phyloP scores from a whole-genome alignment of 2,329 filamentous ascomycete genomes.

The Acarospora socialis region DNA sequence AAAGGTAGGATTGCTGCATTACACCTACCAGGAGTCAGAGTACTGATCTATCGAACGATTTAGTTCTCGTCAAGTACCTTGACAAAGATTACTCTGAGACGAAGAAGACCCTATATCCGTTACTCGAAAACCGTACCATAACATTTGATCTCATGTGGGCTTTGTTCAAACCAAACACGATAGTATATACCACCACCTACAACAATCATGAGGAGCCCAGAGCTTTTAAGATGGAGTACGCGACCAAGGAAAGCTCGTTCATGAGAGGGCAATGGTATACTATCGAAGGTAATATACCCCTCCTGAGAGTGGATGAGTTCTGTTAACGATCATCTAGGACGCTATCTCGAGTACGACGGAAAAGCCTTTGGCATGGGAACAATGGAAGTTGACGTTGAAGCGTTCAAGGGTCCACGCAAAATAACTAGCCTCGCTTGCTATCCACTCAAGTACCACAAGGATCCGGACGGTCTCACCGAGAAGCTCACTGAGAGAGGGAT shows the following conservation, averaged over 20 bases:
- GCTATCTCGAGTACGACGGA: constrained; percentile 76
- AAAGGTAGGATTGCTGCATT: constrained; percentile 48
- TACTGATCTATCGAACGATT: no score
- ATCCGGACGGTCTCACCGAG: constrained; percentile 48
- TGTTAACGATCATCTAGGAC: constrained; percentile 12
- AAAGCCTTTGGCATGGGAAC: constrained; percentile 68
- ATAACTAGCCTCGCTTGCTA: constrained; percentile 67
- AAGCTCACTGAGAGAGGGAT: constrained; percentile 67
- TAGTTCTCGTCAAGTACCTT: constrained; percentile 59
- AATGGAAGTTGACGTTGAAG: constrained; percentile 52
- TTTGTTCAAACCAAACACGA: constrained; percentile 72
- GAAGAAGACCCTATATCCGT: constrained; percentile 67
- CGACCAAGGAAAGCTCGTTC: constrained; percentile 47
- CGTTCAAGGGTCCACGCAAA: constrained; percentile 69
- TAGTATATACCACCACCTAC: constrained; percentile 66
- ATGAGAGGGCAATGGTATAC: constrained; percentile 62
- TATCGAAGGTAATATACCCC: constrained; percentile 56
- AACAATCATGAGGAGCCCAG: constrained; percentile 61
- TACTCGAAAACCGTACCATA: constrained; percentile 69
- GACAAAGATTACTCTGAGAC: constrained; percentile 65
- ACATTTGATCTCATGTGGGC: constrained; percentile 85
- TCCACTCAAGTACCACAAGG: constrained; percentile 66
- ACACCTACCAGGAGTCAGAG: no score
- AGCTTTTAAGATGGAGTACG: constrained; percentile 68
- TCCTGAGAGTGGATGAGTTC: neutral